A percentile compares a stretch with the other conserved stretches of the same genome.
Conservation (phyloP, 805 yeast genomes). For the Nakazawaea ishiwadae region DNA sequence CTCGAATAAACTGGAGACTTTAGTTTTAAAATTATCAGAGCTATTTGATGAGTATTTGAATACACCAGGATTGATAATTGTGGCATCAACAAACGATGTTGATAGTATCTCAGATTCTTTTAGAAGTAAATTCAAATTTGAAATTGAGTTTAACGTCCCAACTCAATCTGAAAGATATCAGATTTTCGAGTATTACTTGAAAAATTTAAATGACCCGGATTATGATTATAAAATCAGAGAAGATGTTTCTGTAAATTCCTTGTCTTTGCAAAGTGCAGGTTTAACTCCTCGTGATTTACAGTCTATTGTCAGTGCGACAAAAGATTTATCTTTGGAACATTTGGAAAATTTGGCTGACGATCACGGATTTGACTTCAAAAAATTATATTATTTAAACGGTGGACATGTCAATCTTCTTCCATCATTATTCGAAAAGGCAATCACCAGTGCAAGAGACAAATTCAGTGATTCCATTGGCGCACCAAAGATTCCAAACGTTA, state of each 20-base stretch:
- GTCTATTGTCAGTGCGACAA: conserved; percentile 66
- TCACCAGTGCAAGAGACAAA: conserved; percentile 77
- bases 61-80: conserved; percentile 39
- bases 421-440: conserved; percentile 62
- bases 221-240: conserved; percentile 27
- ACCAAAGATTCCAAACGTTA: conserved; percentile 90
- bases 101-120: conserved; percentile 65
- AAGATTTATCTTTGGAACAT: conserved; percentile 50
- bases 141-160: conserved; percentile 73
- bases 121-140: conserved; percentile 70
- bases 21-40: conserved; percentile 51
- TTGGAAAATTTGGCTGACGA: conserved; percentile 29
- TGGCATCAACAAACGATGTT: conserved; percentile 65
- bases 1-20: conserved; percentile 36
- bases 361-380: conserved; percentile 20
- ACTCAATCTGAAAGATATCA: conserved; percentile 64
- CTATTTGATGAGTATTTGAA: conserved; percentile 51
- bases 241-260: conserved; percentile 49
- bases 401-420: conserved; percentile 52
- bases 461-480: conserved; percentile 96
- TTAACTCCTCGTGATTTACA: conserved; percentile 77
- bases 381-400: conserved; percentile 44
- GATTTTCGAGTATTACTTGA: conserved; percentile 48
- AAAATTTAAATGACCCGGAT: background rate
- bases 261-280: conserved; percentile 90